These are phyloP conservation scores for Scutellaria barbata DNA, from an alignment of 257 asterid genomes.

Conservation along the genomic window DNA sequence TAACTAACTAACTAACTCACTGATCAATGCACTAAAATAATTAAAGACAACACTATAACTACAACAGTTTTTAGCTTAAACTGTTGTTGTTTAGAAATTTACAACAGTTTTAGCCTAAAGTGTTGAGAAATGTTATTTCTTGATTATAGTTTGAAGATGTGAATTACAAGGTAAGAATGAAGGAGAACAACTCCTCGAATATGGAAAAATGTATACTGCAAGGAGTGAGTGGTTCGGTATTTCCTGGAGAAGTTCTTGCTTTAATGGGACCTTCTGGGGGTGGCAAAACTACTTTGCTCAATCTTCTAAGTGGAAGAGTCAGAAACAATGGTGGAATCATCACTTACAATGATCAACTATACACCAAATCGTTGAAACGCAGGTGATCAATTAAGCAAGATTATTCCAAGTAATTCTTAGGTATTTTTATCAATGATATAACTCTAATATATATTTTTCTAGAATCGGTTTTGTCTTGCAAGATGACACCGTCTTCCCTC, in stretches of 20 bases:
- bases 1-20: slow-evolving; percentile 1
- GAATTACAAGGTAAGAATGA: slow-evolving; percentile 35
- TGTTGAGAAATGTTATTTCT: not conserved
- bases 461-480: slow-evolving; percentile 54
- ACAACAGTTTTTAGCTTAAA: too few species aligned
- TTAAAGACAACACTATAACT: too few species aligned
- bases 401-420: not conserved
- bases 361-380: slow-evolving; percentile 45
- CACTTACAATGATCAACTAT: slow-evolving; percentile 45
- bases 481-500: slow-evolving; percentile 51
- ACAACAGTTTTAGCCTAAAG: too few species aligned
- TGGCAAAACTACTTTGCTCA: slow-evolving; percentile 54
- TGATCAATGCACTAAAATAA: too few species aligned
- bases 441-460: not conserved
- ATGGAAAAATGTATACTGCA: slow-evolving; percentile 42
- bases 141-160: slow-evolving; percentile 50
- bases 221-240: slow-evolving; percentile 50
- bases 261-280: slow-evolving; percentile 58
- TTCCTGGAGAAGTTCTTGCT: slow-evolving; percentile 54
- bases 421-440: too few species aligned
- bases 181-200: slow-evolving; percentile 26
- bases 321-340: slow-evolving; percentile 42
- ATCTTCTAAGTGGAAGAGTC: slow-evolving; percentile 47
- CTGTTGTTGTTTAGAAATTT: too few species aligned
- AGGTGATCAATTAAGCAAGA: slow-evolving; percentile 27